Percentiles rank a stretch among this genome's conserved stretches.
phyloP scores from a whole-genome alignment of 2,329 filamentous ascomycete genomes.

The Microdochium nivale region DNA sequence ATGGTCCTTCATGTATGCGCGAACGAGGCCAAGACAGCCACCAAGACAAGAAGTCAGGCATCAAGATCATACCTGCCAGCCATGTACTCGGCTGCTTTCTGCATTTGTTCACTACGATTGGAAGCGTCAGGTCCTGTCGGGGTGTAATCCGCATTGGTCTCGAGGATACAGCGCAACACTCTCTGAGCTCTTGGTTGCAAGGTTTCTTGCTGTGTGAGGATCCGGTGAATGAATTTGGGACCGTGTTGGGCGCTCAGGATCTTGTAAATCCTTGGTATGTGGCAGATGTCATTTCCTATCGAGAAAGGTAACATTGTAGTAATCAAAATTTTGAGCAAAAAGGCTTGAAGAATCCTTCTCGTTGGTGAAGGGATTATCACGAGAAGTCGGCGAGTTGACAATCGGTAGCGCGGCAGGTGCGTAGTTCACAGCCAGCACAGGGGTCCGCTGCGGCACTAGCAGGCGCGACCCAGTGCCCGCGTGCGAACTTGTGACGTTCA shows the following conservation, averaged over 20 bases:
- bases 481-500: too few species aligned
- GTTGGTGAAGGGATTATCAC: too few species aligned
- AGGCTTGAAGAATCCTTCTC: too few species aligned
- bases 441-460: too few species aligned
- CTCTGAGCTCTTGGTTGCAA: conserved; percentile 2
- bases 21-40: too few species aligned
- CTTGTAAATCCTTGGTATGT: conserved; percentile 53
- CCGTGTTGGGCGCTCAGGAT: conserved; percentile 40
- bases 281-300: conserved; percentile 74
- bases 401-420: too few species aligned
- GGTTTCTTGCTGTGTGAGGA: conserved; percentile 36
- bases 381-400: too few species aligned
- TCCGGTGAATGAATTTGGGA: conserved; percentile 34
- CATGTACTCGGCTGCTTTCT: conserved; percentile 30
- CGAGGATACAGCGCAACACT: conserved; percentile 7
- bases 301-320: conserved; percentile 54
- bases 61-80: conserved; percentile 30
- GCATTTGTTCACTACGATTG: conserved; percentile 15
- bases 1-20: conserved; percentile 2
- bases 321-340: conserved; percentile 7
- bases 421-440: too few species aligned
- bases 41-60: neutral
- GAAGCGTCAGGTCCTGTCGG: neutral
- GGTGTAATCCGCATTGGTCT: conserved; percentile 4
- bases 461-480: too few species aligned